phyloP scores from a whole-genome alignment of 169 alveolate species.

The Prorocentrum cordatum region DNA sequence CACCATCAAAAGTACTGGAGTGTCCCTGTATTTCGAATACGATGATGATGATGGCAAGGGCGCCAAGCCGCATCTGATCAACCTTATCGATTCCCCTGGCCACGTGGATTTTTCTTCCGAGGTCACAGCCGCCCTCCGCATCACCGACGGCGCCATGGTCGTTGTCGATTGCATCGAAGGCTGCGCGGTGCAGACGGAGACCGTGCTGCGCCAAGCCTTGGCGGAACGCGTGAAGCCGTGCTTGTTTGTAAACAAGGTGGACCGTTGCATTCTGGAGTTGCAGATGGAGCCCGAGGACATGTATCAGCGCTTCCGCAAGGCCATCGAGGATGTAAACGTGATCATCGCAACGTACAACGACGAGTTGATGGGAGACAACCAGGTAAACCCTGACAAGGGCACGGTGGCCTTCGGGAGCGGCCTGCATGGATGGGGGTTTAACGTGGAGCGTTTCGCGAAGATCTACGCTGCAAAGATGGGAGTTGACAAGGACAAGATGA shows the following conservation, averaged over 20 bases:
- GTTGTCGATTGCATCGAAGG: slow-evolving; percentile 97
- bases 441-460: slow-evolving; percentile 80
- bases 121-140: slow-evolving; percentile 99
- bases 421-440: slow-evolving; percentile 61
- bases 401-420: slow-evolving; percentile 62
- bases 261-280: slow-evolving; percentile 51
- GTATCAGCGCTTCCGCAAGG: slow-evolving; percentile 52
- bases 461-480: slow-evolving; percentile 91
- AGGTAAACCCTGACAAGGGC: slow-evolving; percentile 38
- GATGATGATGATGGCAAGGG: slow-evolving; percentile 85
- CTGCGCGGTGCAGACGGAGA: slow-evolving; percentile 91
- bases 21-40: slow-evolving; percentile 95
- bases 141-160: slow-evolving; percentile 95
- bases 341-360: slow-evolving; percentile 48
- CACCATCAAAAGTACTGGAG: slow-evolving; percentile 98
- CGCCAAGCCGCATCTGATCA: slow-evolving; percentile 24
- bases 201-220: slow-evolving; percentile 92
- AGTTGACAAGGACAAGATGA: slow-evolving; percentile 86
- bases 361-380: slow-evolving; percentile 15
- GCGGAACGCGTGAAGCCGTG: slow-evolving; percentile 77
- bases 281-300: slow-evolving; percentile 61
- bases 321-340: slow-evolving; percentile 59
- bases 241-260: slow-evolving; percentile 38
- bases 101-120: slow-evolving; percentile 99
- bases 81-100: slow-evolving; percentile 98